Evolutionary conservation across 495 filamentous ascomycete species (phyloP), one percentile per base, ranked within the genome.

Genomic region (Talaromyces trachyspermus): DNA sequence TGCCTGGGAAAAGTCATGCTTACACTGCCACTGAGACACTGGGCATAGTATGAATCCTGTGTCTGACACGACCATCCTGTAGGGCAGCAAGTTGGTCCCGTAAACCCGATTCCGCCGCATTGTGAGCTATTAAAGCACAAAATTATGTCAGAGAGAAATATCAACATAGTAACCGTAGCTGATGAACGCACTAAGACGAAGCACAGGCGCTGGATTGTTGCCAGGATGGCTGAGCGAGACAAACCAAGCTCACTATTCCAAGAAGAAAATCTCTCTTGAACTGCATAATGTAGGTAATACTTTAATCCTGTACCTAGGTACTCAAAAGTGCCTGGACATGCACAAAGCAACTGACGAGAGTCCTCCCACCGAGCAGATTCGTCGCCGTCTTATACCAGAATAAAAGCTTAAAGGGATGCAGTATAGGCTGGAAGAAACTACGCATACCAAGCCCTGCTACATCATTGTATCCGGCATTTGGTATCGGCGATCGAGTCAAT

Each of bases 401-500:
- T 20, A 5, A n/a, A 22, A 11, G 9, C 18, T 15, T 19, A 4
- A 15, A n/a, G 14, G 2, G 18, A 38, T 37, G 8, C n/a, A 20
- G 15, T 38, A 7, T 11, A 20, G 22, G 11, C 3, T 38, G 11
- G 2, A 38, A 22, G n/a, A 19, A 38, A 11, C 18, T 22, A 15
- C 17, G 35, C 35, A 38, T 18, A 1, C 1, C n/a, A 33, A 14
- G 30, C 30, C 14, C 15, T 38, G 17, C 18, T 38, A 38, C 17
- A 20, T 38, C 15, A 38, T 38, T 38, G 7, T 19, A 38, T 38
- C 35, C 35, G 35, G 35, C 35, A 38, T 38, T 38, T 38, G 35
- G 11, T 12, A 10, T 38, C 35, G 3, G 15, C 2, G 0, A 38
- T 38, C 9, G 15, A 38, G 12, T 20, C 9, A 12, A 22, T 3